Base-by-base conservation (phyloP, 73 alveolate species). In the Paramecium sexaurelia region DNA sequence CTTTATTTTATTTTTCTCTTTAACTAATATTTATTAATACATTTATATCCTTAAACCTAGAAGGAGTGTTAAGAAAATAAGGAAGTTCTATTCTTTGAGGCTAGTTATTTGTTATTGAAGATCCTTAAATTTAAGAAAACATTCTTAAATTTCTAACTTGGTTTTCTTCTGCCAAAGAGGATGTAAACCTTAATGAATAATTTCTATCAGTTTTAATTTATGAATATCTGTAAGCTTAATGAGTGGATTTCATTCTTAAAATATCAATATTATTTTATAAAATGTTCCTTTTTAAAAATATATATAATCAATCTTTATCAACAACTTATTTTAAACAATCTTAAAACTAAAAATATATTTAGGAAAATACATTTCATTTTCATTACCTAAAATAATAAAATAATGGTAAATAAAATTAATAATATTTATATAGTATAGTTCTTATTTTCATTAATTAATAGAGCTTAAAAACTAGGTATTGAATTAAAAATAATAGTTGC, bases 81-180 rank as follows among this genome's bases (percentile, higher is more conserved):
- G 99, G 99, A 3, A 96, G 92, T 35, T 96, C 97, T 55, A 96
- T 93, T 75, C 99, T 92, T 85, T 96, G 94, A 40, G 99, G 98
- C 10, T 88, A 37, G 33, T 88, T 88, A 24, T 61, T 69, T 71
- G 69, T 33, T 55, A 69, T 47, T 36, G 85, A 45, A 37, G 32
- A n/a, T 26, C 66, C 93, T 61, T 88, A 36, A 7, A 51, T 39
- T 33, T 69, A 55, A 67, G 91, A 68, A 15, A 69, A 45, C 35
- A 68, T 88, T 36, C 83, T 88, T 57, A 88, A 29, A 75, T 88
- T 68, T 15, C 61, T 40, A 10, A 51, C 94, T 37, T 68, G 57
- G 37, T 88, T 88, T 88, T 88, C 91, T 43, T 88, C 94, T 11
- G 94, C 94, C 36, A 88, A 41, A 17, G 94, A 88, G 20, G 94